Conservation (phyloP, 1,284 basidiomycete species). For the Fomes fomentarius region DNA sequence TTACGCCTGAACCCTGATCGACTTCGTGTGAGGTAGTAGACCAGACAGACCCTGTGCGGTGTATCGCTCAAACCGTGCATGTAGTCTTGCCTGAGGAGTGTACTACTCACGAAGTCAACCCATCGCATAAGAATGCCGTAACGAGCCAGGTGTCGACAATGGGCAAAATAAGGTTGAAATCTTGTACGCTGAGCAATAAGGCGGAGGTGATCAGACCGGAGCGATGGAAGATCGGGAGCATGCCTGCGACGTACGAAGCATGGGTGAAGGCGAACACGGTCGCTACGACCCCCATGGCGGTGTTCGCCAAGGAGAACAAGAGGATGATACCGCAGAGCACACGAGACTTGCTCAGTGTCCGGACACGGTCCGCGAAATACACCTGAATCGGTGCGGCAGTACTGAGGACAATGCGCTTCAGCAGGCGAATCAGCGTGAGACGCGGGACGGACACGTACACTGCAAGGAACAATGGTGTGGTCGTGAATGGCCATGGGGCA, state of each 20-base stretch:
- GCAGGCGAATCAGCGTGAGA: too few relatives aligned
- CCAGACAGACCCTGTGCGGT: constrained; percentile 1
- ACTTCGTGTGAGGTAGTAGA: constrained; percentile 4
- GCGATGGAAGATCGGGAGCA: too few relatives aligned
- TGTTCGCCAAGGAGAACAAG: constrained; percentile 29
- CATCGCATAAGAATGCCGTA: constrained; percentile 19
- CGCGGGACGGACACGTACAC: constrained; percentile 27
- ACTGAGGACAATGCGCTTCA: too few relatives aligned
- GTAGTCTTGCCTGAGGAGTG: too few relatives aligned
- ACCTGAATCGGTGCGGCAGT: constrained; percentile 39
- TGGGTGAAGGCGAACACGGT: constrained; percentile 22
- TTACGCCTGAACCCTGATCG: constrained; percentile 11
- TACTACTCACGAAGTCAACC: constrained; percentile 21
- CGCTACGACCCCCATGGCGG: constrained; percentile 19
- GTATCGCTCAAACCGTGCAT: too few relatives aligned
- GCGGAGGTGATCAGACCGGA: too few relatives aligned
- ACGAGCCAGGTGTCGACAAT: constrained; percentile 26
- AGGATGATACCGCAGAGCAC: constrained; percentile 29
- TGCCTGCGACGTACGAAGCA: constrained; percentile 22
- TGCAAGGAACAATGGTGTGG: constrained; percentile 35
- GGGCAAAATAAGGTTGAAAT: constrained; percentile 20
- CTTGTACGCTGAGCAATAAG: constrained; percentile 20
- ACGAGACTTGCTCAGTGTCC: constrained; percentile 30
- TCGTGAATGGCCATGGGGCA: constrained; percentile 37
- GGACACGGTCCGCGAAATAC: constrained; percentile 39